phyloP scores from a whole-genome alignment of 169 alveolate species.

The Plasmodium sp. region DNA sequence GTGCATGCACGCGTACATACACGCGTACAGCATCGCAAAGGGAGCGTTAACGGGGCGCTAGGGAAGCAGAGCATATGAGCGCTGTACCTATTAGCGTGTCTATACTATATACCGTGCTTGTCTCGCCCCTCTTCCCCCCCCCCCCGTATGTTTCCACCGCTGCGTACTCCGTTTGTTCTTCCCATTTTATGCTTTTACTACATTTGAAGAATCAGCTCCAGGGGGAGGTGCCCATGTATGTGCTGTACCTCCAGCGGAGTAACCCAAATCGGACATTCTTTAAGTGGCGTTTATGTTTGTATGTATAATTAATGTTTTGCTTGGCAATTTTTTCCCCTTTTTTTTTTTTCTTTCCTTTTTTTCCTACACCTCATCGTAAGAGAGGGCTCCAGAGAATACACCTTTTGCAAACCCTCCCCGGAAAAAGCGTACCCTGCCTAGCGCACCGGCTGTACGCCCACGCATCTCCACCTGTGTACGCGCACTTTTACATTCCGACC shows the following conservation, averaged over 20 bases:
- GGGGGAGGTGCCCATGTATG: neutral
- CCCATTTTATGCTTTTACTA: neutral
- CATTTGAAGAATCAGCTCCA: neutral
- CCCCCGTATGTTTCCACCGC: neutral
- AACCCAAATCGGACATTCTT: neutral
- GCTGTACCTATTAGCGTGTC: neutral
- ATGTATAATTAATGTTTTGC: neutral
- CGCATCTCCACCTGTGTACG: neutral
- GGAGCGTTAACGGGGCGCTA: neutral
- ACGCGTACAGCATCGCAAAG: neutral
- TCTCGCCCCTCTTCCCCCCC: neutral
- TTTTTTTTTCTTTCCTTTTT: neutral
- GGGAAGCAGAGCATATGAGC: neutral
- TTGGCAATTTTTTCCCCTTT: neutral
- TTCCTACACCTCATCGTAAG: neutral
- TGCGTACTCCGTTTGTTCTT: neutral
- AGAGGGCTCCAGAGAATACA: neutral
- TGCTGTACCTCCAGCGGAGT: neutral
- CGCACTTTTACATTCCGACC: neutral
- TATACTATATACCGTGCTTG: neutral
- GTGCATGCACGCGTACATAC: slow-evolving; percentile 1
- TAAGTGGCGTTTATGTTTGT: neutral
- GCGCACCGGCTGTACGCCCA: neutral
- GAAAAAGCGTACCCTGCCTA: neutral
- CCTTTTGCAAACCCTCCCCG: neutral